Evolutionary conservation across 805 yeast genomes (phyloP).

Genomic region (Teunomyces tritomae): DNA sequence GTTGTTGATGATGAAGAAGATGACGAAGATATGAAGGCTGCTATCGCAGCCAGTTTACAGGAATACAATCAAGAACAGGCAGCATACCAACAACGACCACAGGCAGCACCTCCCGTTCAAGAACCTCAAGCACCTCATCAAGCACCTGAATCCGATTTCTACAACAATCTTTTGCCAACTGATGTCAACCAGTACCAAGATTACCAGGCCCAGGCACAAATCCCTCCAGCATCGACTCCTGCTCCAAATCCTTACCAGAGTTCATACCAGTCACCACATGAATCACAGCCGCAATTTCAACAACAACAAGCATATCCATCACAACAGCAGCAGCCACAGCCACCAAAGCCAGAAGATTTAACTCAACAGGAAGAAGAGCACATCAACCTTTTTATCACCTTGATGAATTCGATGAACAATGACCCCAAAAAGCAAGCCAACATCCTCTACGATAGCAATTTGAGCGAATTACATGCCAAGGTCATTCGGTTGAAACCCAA

Average conservation of each 20-base stretch:
- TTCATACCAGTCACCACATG: slow-evolving; percentile 3
- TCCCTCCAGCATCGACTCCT: neutral
- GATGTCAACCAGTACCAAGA: slow-evolving; percentile 4
- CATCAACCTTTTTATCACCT: slow-evolving; percentile 64
- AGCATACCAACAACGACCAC: slow-evolving; percentile 8
- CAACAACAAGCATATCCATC: neutral
- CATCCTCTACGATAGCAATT: slow-evolving; percentile 45
- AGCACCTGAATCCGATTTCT: slow-evolving; percentile 25
- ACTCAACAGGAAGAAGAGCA: slow-evolving; percentile 66
- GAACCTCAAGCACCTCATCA: slow-evolving; percentile 9
- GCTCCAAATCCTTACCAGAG: too few relatives aligned
- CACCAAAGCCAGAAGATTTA: slow-evolving; percentile 31
- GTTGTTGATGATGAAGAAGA: slow-evolving; percentile 61
- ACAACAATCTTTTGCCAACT: slow-evolving; percentile 26
- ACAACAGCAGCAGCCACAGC: slow-evolving; percentile 1
- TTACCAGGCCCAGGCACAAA: slow-evolving; percentile 5
- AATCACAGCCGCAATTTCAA: neutral
- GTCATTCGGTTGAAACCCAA: slow-evolving; percentile 68
- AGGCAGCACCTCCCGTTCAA: neutral
- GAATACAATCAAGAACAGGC: slow-evolving; percentile 53
- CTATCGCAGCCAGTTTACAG: slow-evolving; percentile 84
- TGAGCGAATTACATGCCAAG: slow-evolving; percentile 57
- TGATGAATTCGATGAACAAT: slow-evolving; percentile 52
- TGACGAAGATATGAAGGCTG: slow-evolving; percentile 83
- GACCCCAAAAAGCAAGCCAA: slow-evolving; percentile 42